Evolutionary conservation across 352 stramenopile genomes (phyloP), one percentile per base, ranked within the genome.

Genomic region (Phytophthora syringae): DNA sequence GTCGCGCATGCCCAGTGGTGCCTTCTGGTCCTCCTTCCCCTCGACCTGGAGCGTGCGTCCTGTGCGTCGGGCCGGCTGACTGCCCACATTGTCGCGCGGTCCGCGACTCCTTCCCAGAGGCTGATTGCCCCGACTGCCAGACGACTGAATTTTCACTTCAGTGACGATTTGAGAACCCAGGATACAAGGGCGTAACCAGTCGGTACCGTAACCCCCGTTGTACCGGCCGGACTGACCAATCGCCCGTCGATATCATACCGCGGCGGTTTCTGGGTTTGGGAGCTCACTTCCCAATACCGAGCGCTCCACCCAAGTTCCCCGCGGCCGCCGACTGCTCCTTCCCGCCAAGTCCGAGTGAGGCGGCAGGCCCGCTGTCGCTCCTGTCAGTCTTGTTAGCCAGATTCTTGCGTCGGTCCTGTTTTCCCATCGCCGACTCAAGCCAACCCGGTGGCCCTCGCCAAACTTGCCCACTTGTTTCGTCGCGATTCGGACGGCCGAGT

Each of bases 371-470:
- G n/a, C n/a, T n/a, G n/a, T 2, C 15, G 32, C 32, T 37, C 32
- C 6, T 15, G 32, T 6, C 7, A 10, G 9, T 11, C 32, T 4
- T 15, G 7, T 6, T 15, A 6, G 32, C 32, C 32, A 11, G 2
- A 3, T 6, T 10, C 11, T 6, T 11, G 7, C 32, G 6, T 11
- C 15, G 20, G 22, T 57, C 50, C 13, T 24, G 22, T 12, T 6
- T 12, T 12, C 11, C 18, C 20, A 57, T 39, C 3, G 18, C 45
- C 11, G 10, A 25, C 18, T 60, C 40, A 11, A 51, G 52, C 52
- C 52, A 4, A 60, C n/a, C 1, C 27, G 9, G 13, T 52, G 27
- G 0, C 52, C 52, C 32, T 60, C 52, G 3, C 52, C 52, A 10
- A 27, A 60, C 0, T 47, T 10, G 0, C 52, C 52, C 2, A 60